These are phyloP conservation scores for Panicum miliaceum DNA, from an alignment of 176 grass and related monocot genomes.

Conservation along the genomic window DNA sequence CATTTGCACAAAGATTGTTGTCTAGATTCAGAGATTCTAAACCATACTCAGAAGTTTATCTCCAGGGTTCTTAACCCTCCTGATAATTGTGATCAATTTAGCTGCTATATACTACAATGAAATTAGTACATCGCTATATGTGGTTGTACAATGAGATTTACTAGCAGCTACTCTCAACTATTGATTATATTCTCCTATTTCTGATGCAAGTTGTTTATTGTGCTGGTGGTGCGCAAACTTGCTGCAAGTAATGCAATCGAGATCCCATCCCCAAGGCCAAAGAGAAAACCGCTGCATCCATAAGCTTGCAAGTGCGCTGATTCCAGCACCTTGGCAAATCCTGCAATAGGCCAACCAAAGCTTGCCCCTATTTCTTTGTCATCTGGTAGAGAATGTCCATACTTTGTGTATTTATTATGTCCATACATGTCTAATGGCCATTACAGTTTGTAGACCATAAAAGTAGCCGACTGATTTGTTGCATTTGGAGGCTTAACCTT, in stretches of 20 bases:
- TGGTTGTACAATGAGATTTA: not conserved
- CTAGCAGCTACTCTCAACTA: not conserved
- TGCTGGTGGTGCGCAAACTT: slow-evolving; percentile 63
- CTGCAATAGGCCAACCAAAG: slow-evolving; percentile 30
- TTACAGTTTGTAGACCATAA: no score
- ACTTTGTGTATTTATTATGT: no score
- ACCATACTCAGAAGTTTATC: slow-evolving; percentile 99
- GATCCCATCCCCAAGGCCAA: slow-evolving; percentile 92
- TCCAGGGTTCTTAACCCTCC: slow-evolving; percentile 69
- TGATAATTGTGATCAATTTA: slow-evolving; percentile 25
- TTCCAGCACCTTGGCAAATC: not conserved
- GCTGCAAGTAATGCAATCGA: slow-evolving; percentile 47
- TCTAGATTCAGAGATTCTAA: slow-evolving; percentile 98
- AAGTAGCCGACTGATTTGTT: no score
- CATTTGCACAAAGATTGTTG: slow-evolving; percentile 86
- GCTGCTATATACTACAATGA: slow-evolving; percentile 9
- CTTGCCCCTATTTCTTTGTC: slow-evolving; percentile 37
- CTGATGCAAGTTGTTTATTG: slow-evolving; percentile 8
- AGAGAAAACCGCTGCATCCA: slow-evolving; percentile 85
- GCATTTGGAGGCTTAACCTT: no score
- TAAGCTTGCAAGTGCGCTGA: slow-evolving; percentile 78
- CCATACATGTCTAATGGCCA: no score
- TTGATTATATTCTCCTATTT: not conserved
- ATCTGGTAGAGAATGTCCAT: slow-evolving; percentile 55
- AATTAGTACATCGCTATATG: not conserved